These are phyloP conservation scores for Drosera capensis DNA, from an alignment of 148 eudicot species.

Conservation along the genomic window DNA sequence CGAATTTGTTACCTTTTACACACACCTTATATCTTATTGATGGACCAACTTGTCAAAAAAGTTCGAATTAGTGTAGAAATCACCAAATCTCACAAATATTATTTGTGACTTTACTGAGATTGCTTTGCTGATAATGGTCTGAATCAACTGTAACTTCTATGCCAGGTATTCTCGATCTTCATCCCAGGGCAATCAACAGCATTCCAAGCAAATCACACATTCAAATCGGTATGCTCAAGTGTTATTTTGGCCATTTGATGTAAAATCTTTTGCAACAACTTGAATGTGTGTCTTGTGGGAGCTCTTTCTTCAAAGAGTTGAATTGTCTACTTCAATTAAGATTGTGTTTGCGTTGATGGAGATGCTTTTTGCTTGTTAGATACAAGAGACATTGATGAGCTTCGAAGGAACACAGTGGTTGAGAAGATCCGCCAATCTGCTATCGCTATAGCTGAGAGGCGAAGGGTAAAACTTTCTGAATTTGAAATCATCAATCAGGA, in stretches of 20 bases:
- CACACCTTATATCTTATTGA: no score
- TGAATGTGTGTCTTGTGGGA: no score
- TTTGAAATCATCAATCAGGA: constrained; percentile 88
- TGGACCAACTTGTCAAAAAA: no score
- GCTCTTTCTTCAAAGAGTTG: no score
- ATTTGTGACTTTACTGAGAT: not conserved
- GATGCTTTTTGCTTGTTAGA: no score
- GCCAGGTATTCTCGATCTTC: constrained; percentile 75
- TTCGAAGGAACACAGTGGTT: constrained; percentile 58
- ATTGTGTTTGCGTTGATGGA: no score
- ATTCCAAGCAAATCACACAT: constrained; percentile 93
- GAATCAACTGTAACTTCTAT: not conserved
- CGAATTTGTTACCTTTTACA: no score
- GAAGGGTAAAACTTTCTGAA: constrained; percentile 51
- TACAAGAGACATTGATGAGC: constrained; percentile 82
- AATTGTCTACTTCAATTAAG: no score
- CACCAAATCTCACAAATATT: no score
- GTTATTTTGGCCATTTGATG: not conserved
- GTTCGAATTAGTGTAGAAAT: no score
- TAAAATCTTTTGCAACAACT: no score
- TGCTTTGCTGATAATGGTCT: not conserved
- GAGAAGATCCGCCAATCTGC: constrained; percentile 77
- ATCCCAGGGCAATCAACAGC: constrained; percentile 96
- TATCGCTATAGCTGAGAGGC: constrained; percentile 52
- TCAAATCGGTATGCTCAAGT: constrained; percentile 49